Percentiles rank a stretch among this genome's conserved stretches.
Conservation (phyloP, 345 rosid species). For the Iberis pinnata region DNA sequence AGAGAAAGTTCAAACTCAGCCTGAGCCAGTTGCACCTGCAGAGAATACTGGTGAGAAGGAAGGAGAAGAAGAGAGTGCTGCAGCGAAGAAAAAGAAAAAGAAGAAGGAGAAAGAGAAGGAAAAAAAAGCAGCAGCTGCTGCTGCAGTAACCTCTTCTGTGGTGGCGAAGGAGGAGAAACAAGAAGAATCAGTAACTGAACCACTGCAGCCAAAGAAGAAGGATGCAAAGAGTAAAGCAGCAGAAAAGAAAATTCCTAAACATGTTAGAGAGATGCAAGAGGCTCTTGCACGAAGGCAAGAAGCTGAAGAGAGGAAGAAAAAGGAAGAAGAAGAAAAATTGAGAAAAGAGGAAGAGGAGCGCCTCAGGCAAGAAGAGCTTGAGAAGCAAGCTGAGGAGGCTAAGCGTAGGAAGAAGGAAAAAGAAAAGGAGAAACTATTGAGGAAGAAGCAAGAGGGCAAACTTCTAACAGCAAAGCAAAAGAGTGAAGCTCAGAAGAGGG, state of each 20-base stretch:
- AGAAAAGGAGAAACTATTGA: conserved; percentile 77
- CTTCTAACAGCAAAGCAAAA: conserved; percentile 86
- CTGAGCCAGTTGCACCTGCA: conserved; percentile 35
- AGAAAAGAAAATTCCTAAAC: conserved; percentile 85
- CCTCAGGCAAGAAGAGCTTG: conserved; percentile 70
- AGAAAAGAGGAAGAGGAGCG: conserved; percentile 94
- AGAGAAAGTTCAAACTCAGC: conserved; percentile 45
- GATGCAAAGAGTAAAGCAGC: conserved; percentile 73
- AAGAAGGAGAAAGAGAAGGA: conserved; percentile 82
- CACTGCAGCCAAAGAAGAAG: conserved; percentile 47
- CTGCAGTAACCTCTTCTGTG: conserved; percentile 29
- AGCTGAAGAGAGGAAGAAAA: conserved; percentile 65
- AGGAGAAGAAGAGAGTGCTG: conserved; percentile 75
- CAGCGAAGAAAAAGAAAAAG: conserved; percentile 87
- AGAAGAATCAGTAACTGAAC: conserved; percentile 44
- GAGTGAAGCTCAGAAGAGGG: conserved; percentile 73
- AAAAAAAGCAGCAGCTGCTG: conserved; percentile 53
- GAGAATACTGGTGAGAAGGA: conserved; percentile 53
- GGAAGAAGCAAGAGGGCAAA: conserved; percentile 87
- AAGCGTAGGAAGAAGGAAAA: conserved; percentile 75
- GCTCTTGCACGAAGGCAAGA: conserved; percentile 74
- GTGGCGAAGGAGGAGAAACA: conserved; percentile 45
- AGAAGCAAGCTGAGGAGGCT: conserved; percentile 92
- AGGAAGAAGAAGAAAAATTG: conserved; percentile 81
- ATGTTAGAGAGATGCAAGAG: conserved; percentile 97